Evolutionary conservation across 805 yeast species (phyloP).

Genomic region (Lachancea meyersii): DNA sequence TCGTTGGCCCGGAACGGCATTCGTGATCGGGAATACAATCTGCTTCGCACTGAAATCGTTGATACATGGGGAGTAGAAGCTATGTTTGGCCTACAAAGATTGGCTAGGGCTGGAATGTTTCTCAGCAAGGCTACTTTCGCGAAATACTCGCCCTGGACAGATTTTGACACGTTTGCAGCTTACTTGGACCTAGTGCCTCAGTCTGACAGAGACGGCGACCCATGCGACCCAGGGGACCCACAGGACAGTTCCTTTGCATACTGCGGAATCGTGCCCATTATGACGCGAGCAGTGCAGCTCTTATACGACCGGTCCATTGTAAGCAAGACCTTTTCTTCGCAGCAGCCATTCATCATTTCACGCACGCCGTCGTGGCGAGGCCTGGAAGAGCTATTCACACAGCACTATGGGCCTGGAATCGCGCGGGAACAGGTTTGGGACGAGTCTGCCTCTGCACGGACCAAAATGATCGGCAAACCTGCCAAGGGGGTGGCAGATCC

Average conservation of each 20-base stretch:
- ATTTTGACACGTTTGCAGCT: constrained; percentile 6
- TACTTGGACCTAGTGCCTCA: constrained; percentile 11
- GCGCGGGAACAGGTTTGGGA: constrained; percentile 21
- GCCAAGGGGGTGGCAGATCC: constrained; percentile 22
- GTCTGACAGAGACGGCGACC: constrained; percentile 10
- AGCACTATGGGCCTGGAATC: constrained; percentile 20
- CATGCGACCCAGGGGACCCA: constrained; percentile 16
- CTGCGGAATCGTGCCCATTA: constrained; percentile 78
- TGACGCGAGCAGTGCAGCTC: constrained; percentile 61
- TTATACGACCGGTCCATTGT: constrained; percentile 53
- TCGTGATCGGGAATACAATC: constrained; percentile 53
- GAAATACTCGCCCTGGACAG: constrained; percentile 5
- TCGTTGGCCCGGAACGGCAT: constrained; percentile 65
- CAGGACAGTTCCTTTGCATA: constrained; percentile 48
- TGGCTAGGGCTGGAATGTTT: constrained; percentile 20
- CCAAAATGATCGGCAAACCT: constrained; percentile 10
- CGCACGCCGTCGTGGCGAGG: constrained; percentile 21
- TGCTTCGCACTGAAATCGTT: constrained; percentile 48
- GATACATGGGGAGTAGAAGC: constrained; percentile 56
- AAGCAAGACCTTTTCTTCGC: constrained; percentile 31
- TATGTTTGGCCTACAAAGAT: constrained; percentile 22
- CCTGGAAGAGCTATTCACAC: constrained; percentile 22
- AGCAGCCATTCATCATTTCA: constrained; percentile 31
- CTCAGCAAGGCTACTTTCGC: constrained; percentile 13
- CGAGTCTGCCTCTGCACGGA: constrained; percentile 4